Conservation (phyloP, 768 basidiomycete species). For the Boletus reticulatus region DNA sequence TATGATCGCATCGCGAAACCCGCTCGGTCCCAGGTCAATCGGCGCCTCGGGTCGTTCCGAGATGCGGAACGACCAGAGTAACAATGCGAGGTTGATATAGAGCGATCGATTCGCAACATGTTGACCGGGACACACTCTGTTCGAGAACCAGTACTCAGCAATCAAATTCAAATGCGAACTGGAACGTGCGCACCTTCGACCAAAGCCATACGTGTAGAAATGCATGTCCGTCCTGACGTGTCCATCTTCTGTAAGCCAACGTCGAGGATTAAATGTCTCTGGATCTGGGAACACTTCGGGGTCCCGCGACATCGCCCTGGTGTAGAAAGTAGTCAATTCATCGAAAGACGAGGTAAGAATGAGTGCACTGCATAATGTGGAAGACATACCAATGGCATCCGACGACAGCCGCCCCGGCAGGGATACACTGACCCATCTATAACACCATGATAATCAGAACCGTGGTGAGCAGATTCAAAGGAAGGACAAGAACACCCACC, state of each 20-base stretch:
- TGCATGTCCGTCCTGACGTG: background rate
- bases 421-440: constrained; percentile 11
- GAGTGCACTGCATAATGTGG: background rate
- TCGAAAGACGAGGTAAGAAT: background rate
- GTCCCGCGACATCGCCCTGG: constrained; percentile 14
- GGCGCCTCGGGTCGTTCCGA: constrained; percentile 44
- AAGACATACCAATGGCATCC: constrained; percentile 13
- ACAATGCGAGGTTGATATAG: constrained; percentile 57
- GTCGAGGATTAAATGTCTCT: constrained; percentile 9
- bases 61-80: constrained; percentile 62
- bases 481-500: constrained; percentile 31
- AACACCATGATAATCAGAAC: background rate
- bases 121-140: constrained; percentile 58
- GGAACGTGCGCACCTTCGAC: background rate
- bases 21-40: constrained; percentile 48
- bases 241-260: constrained; percentile 5
- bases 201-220: constrained; percentile 2
- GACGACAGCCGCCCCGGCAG: constrained; percentile 10
- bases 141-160: background rate
- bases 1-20: constrained; percentile 54
- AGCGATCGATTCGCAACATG: constrained; percentile 46
- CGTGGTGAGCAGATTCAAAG: too few relatives aligned
- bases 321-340: background rate
- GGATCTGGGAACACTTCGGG: constrained; percentile 13
- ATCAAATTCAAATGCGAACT: too few relatives aligned